These are phyloP conservation scores for Coniella vitis DNA, from an alignment of 2,329 filamentous ascomycete species.

Conservation along the genomic window DNA sequence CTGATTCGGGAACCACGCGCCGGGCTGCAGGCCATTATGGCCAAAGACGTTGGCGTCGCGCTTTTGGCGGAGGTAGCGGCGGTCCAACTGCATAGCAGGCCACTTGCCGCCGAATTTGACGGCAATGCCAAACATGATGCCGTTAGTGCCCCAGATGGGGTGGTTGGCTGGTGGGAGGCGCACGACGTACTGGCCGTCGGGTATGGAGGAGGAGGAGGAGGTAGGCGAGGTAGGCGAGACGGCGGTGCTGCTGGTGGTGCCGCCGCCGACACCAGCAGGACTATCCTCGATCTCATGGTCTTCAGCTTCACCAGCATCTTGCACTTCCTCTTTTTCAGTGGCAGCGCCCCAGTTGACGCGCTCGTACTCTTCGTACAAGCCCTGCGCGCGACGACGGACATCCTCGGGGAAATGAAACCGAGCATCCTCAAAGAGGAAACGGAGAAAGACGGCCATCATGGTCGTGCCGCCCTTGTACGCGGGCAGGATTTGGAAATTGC, in stretches of 20 bases:
- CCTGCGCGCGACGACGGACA: constrained; percentile 2
- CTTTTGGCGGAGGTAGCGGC: constrained; percentile 9
- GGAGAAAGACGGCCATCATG: neutral
- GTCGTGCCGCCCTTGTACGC: neutral
- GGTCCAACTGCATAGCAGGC: constrained; percentile 15
- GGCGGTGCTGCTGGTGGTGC: neutral
- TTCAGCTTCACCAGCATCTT: neutral
- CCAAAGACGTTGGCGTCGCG: constrained; percentile 18
- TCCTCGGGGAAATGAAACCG: constrained; percentile 2
- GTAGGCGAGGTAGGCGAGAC: neutral
- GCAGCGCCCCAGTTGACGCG: constrained; percentile 3
- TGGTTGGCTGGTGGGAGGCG: constrained; percentile 19
- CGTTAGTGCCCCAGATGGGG: constrained; percentile 23
- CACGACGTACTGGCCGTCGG: neutral
- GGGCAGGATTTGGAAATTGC: neutral
- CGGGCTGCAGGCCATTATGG: constrained; percentile 28
- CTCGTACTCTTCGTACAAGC: constrained; percentile 1
- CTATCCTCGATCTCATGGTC: neutral
- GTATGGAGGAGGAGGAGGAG: too few relatives aligned
- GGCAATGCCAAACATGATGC: constrained; percentile 26
- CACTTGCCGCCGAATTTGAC: neutral
- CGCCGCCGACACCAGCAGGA: neutral
- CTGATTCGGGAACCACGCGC: constrained; percentile 49
- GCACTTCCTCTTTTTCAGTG: too few relatives aligned
- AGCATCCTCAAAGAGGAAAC: neutral